These are phyloP conservation scores for Drechslerella coelobrocha DNA, from an alignment of 2,329 filamentous ascomycete species.

Conservation along the genomic window DNA sequence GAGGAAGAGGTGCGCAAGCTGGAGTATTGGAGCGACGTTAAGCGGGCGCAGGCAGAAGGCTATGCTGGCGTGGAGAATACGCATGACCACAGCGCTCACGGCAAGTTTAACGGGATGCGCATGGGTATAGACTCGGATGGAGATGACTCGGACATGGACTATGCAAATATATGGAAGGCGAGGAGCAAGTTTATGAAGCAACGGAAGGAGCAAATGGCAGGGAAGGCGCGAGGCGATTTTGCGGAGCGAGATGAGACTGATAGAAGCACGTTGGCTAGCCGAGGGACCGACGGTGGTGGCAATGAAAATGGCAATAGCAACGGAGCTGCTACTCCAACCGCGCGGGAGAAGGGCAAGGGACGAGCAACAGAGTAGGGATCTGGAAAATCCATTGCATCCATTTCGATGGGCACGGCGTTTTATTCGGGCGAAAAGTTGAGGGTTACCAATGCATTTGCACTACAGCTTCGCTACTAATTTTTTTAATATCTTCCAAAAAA, in stretches of 20 bases:
- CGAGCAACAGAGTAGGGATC: slow-evolving; percentile 24
- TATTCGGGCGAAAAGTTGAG: no score
- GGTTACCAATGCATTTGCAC: no score
- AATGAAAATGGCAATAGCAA: no score
- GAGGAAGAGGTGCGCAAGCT: slow-evolving; percentile 80
- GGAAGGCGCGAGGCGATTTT: slow-evolving; percentile 33
- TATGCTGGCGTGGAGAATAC: slow-evolving; percentile 37
- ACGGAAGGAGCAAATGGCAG: slow-evolving; percentile 41
- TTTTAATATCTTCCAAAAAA: no score
- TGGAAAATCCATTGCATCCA: neutral
- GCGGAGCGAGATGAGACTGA: slow-evolving; percentile 39
- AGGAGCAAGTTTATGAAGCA: slow-evolving; percentile 30
- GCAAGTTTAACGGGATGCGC: neutral
- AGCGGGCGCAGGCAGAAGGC: slow-evolving; percentile 60
- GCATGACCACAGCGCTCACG: slow-evolving; percentile 4
- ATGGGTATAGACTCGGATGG: neutral
- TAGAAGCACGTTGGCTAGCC: slow-evolving; percentile 32
- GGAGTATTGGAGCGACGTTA: slow-evolving; percentile 88
- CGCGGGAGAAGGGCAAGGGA: slow-evolving; percentile 39
- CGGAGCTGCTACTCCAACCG: slow-evolving; percentile 3
- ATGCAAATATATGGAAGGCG: slow-evolving; percentile 41
- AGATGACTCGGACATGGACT: slow-evolving; percentile 36
- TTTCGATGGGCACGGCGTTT: slow-evolving; percentile 6
- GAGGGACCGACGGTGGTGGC: slow-evolving; percentile 26
- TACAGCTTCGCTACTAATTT: no score